Evolutionary conservation across 768 basidiomycete species (phyloP).

Genomic region (Megacollybia marginata): DNA sequence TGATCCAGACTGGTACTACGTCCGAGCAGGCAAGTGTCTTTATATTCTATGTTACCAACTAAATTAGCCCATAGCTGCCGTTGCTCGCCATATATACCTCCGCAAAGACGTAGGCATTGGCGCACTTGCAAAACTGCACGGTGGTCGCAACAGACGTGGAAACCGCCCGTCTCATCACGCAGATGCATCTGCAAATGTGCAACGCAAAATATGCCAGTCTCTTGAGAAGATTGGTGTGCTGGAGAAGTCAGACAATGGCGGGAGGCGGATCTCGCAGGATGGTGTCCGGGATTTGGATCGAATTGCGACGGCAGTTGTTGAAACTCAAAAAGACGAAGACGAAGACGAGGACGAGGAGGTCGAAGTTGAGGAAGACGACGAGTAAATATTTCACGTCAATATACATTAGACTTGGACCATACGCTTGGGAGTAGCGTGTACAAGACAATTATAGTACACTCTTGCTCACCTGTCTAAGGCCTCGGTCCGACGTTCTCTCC

Average conservation of each 20-base stretch:
- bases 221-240: conserved; percentile 98
- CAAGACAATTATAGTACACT: no score
- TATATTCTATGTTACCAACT: neutral
- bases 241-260: conserved; percentile 89
- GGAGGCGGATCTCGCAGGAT: conserved; percentile 93
- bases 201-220: conserved; percentile 93
- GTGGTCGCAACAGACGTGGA: conserved; percentile 91
- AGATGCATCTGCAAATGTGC: conserved; percentile 77
- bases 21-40: conserved; percentile 82
- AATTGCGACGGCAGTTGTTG: conserved; percentile 85
- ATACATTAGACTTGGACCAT: no score
- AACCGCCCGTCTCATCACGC: conserved; percentile 96
- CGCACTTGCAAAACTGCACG: conserved; percentile 92
- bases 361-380: conserved; percentile 56
- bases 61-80: conserved; percentile 55
- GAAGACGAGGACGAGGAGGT: conserved; percentile 72
- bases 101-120: conserved; percentile 96
- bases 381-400: conserved; percentile 22
- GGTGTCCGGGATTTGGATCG: conserved; percentile 94
- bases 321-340: conserved; percentile 66
- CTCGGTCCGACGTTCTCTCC: no score
- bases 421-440: no score
- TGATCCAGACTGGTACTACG: conserved; percentile 99
- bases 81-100: conserved; percentile 99
- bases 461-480: no score